phyloP scores from a whole-genome alignment of 2,329 filamentous ascomycete species.

The Aspergillus sp. region DNA sequence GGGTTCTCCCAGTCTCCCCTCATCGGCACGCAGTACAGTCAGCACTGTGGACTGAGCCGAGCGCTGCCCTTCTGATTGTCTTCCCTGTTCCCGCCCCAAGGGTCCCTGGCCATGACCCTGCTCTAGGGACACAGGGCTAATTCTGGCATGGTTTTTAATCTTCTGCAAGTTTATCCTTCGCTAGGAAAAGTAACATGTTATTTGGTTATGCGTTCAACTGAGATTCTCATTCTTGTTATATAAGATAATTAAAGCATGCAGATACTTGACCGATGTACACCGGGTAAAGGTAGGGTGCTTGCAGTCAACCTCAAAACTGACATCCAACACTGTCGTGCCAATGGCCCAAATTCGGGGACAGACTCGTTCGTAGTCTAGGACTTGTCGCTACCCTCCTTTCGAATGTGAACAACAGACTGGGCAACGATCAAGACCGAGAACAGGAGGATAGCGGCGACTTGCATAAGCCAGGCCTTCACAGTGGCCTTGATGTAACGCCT shows the following conservation, averaged over 20 bases:
- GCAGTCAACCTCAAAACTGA: background rate
- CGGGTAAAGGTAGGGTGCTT: background rate
- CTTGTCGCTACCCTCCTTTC: background rate
- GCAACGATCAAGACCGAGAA: constrained; percentile 8
- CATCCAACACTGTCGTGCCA: background rate
- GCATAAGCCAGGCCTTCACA: constrained; percentile 66
- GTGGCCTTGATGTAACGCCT: constrained; percentile 73
- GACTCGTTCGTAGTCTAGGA: background rate
- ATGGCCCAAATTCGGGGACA: background rate
- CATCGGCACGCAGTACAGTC: background rate
- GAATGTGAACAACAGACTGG: constrained; percentile 5
- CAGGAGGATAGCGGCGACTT: constrained; percentile 46
- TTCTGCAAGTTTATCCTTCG: too few species aligned
- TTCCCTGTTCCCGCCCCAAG: too few species aligned
- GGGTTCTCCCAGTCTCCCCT: constrained; percentile 5
- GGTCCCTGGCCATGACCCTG: too few species aligned
- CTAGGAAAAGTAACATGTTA: background rate
- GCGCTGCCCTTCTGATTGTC: too few species aligned
- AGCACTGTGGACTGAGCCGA: too few species aligned
- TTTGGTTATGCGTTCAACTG: background rate
- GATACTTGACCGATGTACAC: background rate
- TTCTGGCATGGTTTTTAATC: too few species aligned
- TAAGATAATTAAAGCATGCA: background rate
- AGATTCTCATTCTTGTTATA: background rate
- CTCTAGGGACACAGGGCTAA: too few species aligned